phyloP scores from a whole-genome alignment of 2,329 filamentous ascomycete genomes.

The Aspergillus tubingensis region DNA sequence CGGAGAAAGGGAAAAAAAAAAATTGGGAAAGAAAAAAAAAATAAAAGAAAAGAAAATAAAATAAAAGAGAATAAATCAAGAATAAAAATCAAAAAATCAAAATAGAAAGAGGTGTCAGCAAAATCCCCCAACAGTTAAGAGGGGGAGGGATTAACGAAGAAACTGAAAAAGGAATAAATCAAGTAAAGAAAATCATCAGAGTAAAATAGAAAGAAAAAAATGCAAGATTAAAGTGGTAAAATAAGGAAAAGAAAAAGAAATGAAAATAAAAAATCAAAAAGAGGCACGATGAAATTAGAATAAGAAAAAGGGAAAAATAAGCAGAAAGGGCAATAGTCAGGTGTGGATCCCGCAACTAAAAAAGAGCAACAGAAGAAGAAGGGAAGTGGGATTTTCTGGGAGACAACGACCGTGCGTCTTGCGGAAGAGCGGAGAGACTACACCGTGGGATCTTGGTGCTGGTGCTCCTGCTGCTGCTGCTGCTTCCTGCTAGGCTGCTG shows the following conservation, averaged over 20 bases:
- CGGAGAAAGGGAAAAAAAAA: conserved; percentile 14
- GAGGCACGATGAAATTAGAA: neutral
- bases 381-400: conserved; percentile 18
- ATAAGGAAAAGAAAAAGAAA: neutral
- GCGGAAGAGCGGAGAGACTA: conserved; percentile 22
- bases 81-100: conserved; percentile 1
- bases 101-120: conserved; percentile 1
- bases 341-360: conserved; percentile 19
- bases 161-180: neutral
- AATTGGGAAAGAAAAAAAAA: conserved; percentile 5
- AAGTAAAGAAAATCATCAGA: neutral
- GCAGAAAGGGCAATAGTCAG: conserved; percentile 11
- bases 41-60: conserved; percentile 5
- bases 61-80: neutral
- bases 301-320: conserved; percentile 1
- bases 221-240: neutral
- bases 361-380: conserved; percentile 7
- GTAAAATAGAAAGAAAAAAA: neutral
- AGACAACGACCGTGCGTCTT: conserved; percentile 20
- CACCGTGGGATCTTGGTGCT: conserved; percentile 16
- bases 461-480: conserved; percentile 7
- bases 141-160: conserved; percentile 1
- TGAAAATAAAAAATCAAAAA: neutral
- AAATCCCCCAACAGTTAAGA: neutral
- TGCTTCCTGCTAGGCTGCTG: conserved; percentile 3